Evolutionary conservation across 225 moss, liverwort and hornwort species (phyloP).

Genomic region (Climacium dendroides): DNA sequence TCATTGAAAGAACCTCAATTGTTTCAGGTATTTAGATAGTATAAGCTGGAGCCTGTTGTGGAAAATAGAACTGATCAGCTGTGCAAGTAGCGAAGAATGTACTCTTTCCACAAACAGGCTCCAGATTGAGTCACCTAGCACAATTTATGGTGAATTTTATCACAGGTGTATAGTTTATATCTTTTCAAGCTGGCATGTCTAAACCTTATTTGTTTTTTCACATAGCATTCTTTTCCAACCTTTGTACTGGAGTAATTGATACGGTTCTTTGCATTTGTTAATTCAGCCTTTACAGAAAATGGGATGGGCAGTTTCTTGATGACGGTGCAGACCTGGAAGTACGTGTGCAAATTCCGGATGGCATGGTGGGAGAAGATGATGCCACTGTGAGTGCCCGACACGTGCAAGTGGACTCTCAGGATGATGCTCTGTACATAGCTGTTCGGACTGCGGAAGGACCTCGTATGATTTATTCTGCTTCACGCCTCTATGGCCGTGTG

Average conservation of each 20-base stretch:
- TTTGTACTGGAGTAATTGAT: not conserved
- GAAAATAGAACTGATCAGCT: not conserved
- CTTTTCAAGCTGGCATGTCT: not conserved
- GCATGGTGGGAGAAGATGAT: constrained; percentile 39
- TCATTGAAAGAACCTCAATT: not conserved
- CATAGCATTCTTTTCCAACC: not conserved
- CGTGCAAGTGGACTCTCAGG: constrained; percentile 69
- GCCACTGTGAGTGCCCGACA: constrained; percentile 61
- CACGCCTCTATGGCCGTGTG: constrained; percentile 64
- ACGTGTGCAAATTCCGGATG: constrained; percentile 62
- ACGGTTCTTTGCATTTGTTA: not conserved
- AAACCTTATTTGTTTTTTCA: not conserved
- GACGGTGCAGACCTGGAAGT: constrained; percentile 88
- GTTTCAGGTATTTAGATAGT: not conserved
- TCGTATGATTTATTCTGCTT: constrained; percentile 49
- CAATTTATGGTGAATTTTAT: not conserved
- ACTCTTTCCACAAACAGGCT: not conserved
- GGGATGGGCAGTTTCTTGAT: constrained; percentile 86
- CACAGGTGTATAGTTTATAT: not conserved
- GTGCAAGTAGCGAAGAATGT: not conserved
- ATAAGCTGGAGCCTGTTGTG: not conserved
- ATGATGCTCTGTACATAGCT: constrained; percentile 55
- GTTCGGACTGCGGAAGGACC: constrained; percentile 58
- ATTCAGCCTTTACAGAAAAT: constrained; percentile 24
- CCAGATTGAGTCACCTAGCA: not conserved